These are phyloP conservation scores for Xerocomellus dryophilus DNA, from an alignment of 768 basidiomycete species.

Conservation along the genomic window DNA sequence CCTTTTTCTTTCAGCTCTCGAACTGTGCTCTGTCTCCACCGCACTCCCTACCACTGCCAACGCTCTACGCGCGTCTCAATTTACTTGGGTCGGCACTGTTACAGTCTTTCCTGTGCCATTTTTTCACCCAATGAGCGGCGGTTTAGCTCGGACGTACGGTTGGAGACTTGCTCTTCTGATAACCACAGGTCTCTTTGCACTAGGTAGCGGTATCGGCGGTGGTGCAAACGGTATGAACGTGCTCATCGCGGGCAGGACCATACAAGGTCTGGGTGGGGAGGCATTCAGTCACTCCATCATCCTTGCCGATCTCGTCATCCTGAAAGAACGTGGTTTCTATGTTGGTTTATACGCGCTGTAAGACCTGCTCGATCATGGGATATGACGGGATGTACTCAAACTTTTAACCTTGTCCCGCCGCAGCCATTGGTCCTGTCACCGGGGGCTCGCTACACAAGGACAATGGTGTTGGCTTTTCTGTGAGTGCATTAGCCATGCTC, in stretches of 20 bases:
- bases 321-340: constrained; percentile 11
- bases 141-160: neutral
- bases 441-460: constrained; percentile 33
- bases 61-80: neutral
- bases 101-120: neutral
- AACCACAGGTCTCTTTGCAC: neutral
- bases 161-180: neutral
- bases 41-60: neutral
- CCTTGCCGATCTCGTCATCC: too few relatives aligned
- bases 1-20: too few relatives aligned
- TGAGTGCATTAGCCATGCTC: constrained; percentile 7
- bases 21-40: neutral
- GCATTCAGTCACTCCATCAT: too few relatives aligned
- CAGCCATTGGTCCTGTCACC: constrained; percentile 32
- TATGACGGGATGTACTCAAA: neutral
- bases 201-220: constrained; percentile 26
- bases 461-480: constrained; percentile 39
- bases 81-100: neutral
- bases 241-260: constrained; percentile 41
- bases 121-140: neutral
- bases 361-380: constrained; percentile 1
- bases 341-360: constrained; percentile 36
- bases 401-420: constrained; percentile 22
- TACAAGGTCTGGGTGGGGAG: constrained; percentile 37
- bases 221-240: constrained; percentile 39